phyloP scores from a whole-genome alignment of 352 stramenopile species.

The Globisporangium splendens region DNA sequence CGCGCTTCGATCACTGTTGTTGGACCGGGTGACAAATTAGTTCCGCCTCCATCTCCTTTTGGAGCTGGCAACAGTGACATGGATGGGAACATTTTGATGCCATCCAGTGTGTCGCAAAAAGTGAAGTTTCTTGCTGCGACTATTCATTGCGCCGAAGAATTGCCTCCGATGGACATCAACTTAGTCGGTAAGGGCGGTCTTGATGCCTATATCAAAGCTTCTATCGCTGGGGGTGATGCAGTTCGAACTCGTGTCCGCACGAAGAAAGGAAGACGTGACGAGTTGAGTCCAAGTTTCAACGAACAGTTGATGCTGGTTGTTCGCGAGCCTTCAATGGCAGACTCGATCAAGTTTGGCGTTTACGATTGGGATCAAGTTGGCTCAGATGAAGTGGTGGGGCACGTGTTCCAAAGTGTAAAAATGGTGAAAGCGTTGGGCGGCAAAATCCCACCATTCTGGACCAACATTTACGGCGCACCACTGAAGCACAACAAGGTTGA shows the following conservation, averaged over 20 bases:
- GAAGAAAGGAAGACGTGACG: constrained; percentile 67
- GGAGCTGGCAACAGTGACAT: constrained; percentile 31
- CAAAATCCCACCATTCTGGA: constrained; percentile 60
- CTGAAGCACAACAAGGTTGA: constrained; percentile 52
- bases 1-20: constrained; percentile 86
- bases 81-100: constrained; percentile 78
- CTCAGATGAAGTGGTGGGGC: constrained; percentile 66
- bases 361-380: constrained; percentile 82
- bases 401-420: constrained; percentile 71
- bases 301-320: constrained; percentile 79
- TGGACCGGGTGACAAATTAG: constrained; percentile 81
- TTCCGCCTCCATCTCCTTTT: constrained; percentile 65
- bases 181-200: constrained; percentile 58
- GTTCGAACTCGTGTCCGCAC: constrained; percentile 74
- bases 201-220: constrained; percentile 69
- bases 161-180: constrained; percentile 72
- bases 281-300: constrained; percentile 71
- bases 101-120: constrained; percentile 60
- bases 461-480: constrained; percentile 77
- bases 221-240: constrained; percentile 46
- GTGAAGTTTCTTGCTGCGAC: constrained; percentile 71
- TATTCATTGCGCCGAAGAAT: constrained; percentile 68
- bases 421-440: constrained; percentile 60
- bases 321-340: constrained; percentile 72
- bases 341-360: constrained; percentile 66